These are phyloP conservation scores for Paulownia fortunei DNA, from an alignment of 257 asterid species.

Conservation along the genomic window DNA sequence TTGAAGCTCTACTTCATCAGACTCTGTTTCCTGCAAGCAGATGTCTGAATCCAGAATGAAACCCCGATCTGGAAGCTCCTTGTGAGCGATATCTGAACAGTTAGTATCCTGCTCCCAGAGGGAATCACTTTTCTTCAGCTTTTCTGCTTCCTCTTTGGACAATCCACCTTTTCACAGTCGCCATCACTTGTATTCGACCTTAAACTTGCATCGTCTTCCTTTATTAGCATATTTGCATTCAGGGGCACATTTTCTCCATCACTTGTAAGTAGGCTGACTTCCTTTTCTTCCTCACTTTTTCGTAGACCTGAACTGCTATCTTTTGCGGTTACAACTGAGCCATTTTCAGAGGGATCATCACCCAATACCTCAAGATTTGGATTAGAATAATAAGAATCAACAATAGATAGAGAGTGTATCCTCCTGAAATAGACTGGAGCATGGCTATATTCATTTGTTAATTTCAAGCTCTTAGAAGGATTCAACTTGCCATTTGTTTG, in stretches of 20 bases:
- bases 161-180: constrained; percentile 25
- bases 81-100: not conserved
- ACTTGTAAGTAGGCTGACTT: not conserved
- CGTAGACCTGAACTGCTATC: constrained; percentile 28
- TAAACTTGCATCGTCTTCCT: constrained; percentile 20
- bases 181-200: constrained; percentile 18
- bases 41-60: constrained; percentile 24
- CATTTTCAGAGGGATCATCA: constrained; percentile 38
- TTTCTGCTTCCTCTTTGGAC: constrained; percentile 20
- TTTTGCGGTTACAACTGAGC: constrained; percentile 18
- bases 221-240: constrained; percentile 15
- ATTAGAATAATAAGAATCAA: constrained; percentile 47
- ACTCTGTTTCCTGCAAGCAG: constrained; percentile 26
- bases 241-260: constrained; percentile 20
- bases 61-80: constrained; percentile 28
- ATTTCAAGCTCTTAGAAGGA: constrained; percentile 67
- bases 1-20: constrained; percentile 31
- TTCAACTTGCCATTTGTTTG: constrained; percentile 41
- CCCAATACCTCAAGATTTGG: constrained; percentile 32
- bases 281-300: constrained; percentile 25
- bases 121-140: constrained; percentile 9
- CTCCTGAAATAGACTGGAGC: constrained; percentile 47
- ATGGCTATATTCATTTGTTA: constrained; percentile 51
- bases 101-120: constrained; percentile 20
- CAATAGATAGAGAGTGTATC: constrained; percentile 57